phyloP scores from a whole-genome alignment of 2,329 filamentous ascomycete genomes.

The Xylaria sp. region DNA sequence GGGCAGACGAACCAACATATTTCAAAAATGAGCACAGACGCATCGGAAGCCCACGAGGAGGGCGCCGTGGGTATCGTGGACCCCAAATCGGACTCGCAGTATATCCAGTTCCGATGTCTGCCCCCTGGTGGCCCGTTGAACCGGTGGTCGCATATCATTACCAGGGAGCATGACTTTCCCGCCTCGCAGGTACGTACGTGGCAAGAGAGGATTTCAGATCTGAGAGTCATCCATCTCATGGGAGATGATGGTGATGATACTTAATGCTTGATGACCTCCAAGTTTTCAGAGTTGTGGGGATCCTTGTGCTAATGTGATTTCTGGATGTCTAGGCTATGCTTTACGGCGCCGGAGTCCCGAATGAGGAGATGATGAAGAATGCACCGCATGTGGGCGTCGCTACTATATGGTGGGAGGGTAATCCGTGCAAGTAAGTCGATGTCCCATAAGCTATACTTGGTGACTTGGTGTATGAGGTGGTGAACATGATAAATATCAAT shows the following conservation, averaged over 20 bases:
- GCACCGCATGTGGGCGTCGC: constrained; percentile 90
- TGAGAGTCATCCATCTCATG: not conserved
- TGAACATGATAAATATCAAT: not conserved
- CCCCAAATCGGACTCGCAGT: constrained; percentile 57
- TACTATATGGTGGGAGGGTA: constrained; percentile 97
- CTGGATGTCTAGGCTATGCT: constrained; percentile 75
- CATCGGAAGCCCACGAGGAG: constrained; percentile 27
- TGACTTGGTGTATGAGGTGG: no score
- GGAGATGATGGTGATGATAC: no score
- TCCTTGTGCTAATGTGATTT: not conserved
- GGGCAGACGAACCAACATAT: not conserved
- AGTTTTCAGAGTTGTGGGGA: not conserved
- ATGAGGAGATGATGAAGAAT: constrained; percentile 83
- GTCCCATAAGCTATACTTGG: not conserved
- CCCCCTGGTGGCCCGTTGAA: constrained; percentile 69
- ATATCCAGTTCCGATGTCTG: constrained; percentile 58
- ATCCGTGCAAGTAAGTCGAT: constrained; percentile 59
- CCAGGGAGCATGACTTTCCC: constrained; percentile 85
- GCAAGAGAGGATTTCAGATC: no score
- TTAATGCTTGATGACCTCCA: not conserved
- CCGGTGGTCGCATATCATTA: constrained; percentile 83
- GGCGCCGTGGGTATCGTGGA: constrained; percentile 38
- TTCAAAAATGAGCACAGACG: constrained; percentile 30
- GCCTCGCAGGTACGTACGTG: constrained; percentile 79
- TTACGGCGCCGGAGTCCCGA: constrained; percentile 87